Percentiles rank a stretch among this genome's conserved stretches.
Evolutionary conservation across 345 rosid genomes (phyloP).

Genomic region (Reutealis trisperma): DNA sequence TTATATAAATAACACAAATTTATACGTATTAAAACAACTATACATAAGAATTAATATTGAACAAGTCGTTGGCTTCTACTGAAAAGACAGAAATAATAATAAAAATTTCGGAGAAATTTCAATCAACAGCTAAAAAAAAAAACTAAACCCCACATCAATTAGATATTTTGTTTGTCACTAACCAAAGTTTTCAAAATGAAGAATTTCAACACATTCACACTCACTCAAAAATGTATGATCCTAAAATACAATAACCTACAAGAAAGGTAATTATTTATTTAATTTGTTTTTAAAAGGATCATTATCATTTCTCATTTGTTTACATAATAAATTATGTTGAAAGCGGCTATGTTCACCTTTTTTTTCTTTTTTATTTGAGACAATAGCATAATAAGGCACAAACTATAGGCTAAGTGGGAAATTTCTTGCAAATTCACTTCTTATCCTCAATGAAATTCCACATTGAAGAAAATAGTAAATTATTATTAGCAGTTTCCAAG

Average conservation of each 20-base stretch:
- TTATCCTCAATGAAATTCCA: neutral
- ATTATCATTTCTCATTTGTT: neutral
- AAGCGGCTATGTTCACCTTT: neutral
- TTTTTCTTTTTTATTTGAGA: neutral
- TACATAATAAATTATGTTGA: neutral
- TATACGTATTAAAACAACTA: neutral
- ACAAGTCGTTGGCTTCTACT: neutral
- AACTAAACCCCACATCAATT: neutral
- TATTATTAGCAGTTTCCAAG: constrained; percentile 40
- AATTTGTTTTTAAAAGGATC: neutral
- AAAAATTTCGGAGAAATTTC: neutral
- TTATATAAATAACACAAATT: too few relatives aligned
- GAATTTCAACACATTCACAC: constrained; percentile 12
- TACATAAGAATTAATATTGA: neutral
- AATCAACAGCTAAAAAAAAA: neutral
- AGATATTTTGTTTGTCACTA: neutral
- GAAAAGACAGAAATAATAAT: neutral
- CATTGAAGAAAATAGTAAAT: neutral
- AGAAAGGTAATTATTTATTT: neutral
- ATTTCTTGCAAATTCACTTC: neutral
- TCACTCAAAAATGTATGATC: neutral
- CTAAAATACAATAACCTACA: neutral
- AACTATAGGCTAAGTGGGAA: neutral
- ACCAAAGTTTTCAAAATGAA: neutral
- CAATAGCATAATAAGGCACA: too few relatives aligned